A percentile compares a stretch with the other conserved stretches of the same genome.
phyloP scores from a whole-genome alignment of 2,329 filamentous ascomycete genomes.

The Ophiostoma sp. region DNA sequence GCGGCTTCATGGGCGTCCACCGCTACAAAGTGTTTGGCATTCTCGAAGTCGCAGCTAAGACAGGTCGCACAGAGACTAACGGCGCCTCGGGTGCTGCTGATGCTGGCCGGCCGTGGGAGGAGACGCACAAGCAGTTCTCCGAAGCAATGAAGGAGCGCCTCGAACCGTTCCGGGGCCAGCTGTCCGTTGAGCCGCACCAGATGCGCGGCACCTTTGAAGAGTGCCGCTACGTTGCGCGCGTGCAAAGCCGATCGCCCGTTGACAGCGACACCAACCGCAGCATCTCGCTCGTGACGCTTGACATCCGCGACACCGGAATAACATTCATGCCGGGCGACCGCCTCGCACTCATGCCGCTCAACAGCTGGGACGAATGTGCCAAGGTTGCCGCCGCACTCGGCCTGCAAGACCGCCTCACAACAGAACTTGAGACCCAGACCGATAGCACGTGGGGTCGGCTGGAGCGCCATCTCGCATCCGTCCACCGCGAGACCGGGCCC shows the following conservation, averaged over 20 bases:
- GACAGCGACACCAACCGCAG: slow-evolving; percentile 41
- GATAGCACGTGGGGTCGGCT: slow-evolving; percentile 40
- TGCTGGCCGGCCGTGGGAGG: slow-evolving; percentile 44
- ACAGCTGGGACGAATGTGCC: slow-evolving; percentile 50
- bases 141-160: slow-evolving; percentile 51
- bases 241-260: slow-evolving; percentile 43
- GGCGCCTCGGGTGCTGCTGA: slow-evolving; percentile 44
- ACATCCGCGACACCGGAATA: slow-evolving; percentile 48
- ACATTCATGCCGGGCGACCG: slow-evolving; percentile 50
- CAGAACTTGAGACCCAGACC: slow-evolving; percentile 35
- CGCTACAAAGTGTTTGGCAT: slow-evolving; percentile 54
- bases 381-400: slow-evolving; percentile 50
- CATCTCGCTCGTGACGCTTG: slow-evolving; percentile 43
- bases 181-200: slow-evolving; percentile 46
- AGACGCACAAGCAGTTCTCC: slow-evolving; percentile 40
- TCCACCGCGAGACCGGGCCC: slow-evolving; percentile 11
- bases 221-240: slow-evolving; percentile 44
- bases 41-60: slow-evolving; percentile 49
- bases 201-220: slow-evolving; percentile 53
- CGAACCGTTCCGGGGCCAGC: slow-evolving; percentile 44
- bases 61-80: slow-evolving; percentile 48
- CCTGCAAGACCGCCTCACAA: slow-evolving; percentile 43
- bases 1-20: slow-evolving; percentile 52
- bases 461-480: slow-evolving; percentile 25
- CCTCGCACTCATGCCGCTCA: slow-evolving; percentile 50